Evolutionary conservation across 2,329 filamentous ascomycete genomes (phyloP).

Genomic region (Claviceps arundinis): DNA sequence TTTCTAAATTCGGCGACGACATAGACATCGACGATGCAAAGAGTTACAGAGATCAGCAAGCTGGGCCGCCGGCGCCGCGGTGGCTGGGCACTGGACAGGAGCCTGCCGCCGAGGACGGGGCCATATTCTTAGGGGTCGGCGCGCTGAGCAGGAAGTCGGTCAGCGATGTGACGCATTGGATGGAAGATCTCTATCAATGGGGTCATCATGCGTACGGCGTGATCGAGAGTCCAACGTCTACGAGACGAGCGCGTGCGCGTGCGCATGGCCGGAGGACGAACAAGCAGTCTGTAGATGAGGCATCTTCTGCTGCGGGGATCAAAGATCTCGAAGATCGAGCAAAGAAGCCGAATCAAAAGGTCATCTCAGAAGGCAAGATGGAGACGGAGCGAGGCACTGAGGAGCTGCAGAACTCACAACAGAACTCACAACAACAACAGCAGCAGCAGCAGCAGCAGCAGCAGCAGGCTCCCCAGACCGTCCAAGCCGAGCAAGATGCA

Average conservation of each 20-base stretch:
- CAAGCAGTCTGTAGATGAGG: constrained; percentile 5
- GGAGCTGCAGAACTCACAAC: neutral
- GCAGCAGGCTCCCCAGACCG: neutral
- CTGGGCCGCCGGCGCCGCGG: constrained; percentile 9
- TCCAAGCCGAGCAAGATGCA: neutral
- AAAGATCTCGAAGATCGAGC: neutral
- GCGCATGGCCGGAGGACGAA: constrained; percentile 19
- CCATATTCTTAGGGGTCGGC: constrained; percentile 73
- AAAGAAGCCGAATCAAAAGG: neutral
- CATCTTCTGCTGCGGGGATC: neutral
- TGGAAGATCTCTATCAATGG: constrained; percentile 75
- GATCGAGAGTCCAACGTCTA: constrained; percentile 60
- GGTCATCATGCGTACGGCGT: constrained; percentile 79
- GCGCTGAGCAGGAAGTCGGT: constrained; percentile 59
- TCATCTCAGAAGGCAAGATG: neutral
- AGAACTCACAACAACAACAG: neutral
- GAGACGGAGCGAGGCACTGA: neutral
- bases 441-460: too few relatives aligned
- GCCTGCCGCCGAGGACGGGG: constrained; percentile 62
- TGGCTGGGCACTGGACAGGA: constrained; percentile 67
- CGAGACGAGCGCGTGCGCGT: constrained; percentile 34
- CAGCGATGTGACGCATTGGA: constrained; percentile 66
- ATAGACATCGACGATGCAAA: constrained; percentile 17
- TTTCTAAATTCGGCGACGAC: constrained; percentile 65
- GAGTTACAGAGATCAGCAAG: constrained; percentile 7